phyloP scores from a whole-genome alignment of 2,329 filamentous ascomycete species.

The Ophiocordyceps camponoti-rufipedis region DNA sequence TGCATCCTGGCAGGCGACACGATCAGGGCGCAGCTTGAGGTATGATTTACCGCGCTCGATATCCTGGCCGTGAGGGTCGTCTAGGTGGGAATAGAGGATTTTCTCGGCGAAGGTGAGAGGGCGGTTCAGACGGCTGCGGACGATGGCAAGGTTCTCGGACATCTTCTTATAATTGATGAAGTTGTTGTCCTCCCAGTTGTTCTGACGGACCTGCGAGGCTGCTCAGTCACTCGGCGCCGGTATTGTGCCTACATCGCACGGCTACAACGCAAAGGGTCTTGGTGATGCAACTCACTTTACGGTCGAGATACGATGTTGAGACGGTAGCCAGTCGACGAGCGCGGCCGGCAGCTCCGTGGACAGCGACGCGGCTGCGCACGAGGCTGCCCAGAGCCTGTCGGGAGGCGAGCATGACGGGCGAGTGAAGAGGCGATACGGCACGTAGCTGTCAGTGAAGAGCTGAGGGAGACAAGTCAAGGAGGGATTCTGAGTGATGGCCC shows the following conservation, averaged over 20 bases:
- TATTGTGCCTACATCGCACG: not conserved
- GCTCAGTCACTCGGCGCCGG: not conserved
- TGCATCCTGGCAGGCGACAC: conserved; percentile 98
- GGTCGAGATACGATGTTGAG: conserved; percentile 68
- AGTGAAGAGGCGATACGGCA: conserved; percentile 1
- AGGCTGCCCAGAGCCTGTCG: conserved; percentile 49
- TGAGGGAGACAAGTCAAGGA: not conserved
- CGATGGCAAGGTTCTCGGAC: conserved; percentile 89
- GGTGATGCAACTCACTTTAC: conserved; percentile 45
- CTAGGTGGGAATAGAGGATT: conserved; percentile 96
- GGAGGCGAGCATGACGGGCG: conserved; percentile 47
- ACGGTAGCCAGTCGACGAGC: conserved; percentile 68
- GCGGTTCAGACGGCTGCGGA: conserved; percentile 75
- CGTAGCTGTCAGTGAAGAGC: not conserved
- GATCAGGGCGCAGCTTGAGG: conserved; percentile 89
- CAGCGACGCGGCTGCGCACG: conserved; percentile 40
- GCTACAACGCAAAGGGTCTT: too few species aligned
- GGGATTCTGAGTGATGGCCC: too few species aligned
- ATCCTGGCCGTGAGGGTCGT: conserved; percentile 89
- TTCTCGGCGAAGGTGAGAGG: conserved; percentile 95
- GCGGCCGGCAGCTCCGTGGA: conserved; percentile 34
- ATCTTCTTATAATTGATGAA: conserved; percentile 99
- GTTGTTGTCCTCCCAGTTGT: conserved; percentile 88
- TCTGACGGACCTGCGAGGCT: conserved; percentile 58
- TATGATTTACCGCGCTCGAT: conserved; percentile 93